Base-by-base conservation (phyloP, 352 stramenopile species). In the Peronospora belbahrii region DNA sequence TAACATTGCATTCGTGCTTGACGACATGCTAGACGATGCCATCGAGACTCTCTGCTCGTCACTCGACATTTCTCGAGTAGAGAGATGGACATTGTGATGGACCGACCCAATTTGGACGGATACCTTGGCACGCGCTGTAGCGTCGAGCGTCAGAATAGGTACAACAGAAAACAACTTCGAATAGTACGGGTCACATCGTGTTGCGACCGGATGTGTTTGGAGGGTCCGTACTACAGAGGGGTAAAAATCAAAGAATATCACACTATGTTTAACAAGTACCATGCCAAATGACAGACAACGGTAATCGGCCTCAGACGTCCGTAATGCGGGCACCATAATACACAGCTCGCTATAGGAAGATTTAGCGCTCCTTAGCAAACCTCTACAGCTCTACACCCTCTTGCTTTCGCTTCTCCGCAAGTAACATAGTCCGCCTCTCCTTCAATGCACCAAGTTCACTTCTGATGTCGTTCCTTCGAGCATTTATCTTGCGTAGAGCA, bases 381-480 rank as follows among this genome's bases (percentile, higher is more conserved):
- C 48, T 44, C 36, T 68, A 74, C 42, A 74, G 64, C 56, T 74
- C 64, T 11, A 74, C 64, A 31, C 76, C 76, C 36, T 90, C 79
- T 46, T 87, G 75, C 65, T 90, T 90, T 11, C 79, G 75, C 60
- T 90, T 88, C 40, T 90, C 75, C 1, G 76, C 76, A 32, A 80
- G 41, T 25, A 90, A 54, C 70, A 88, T 85, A 24, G 72, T 87
- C 35, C 79, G 82, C 28, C 82, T 80, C 44, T 88, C 78, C 42
- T 88, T 88, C 48, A 93, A 64, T 46, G 75, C 77, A 22, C 79
- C 81, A 47, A 90, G 61, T 53, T 93, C 82, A 55, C 73, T 88
- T 65, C 79, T 71, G 39, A 93, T 93, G 48, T 86, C 79, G 58
- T 88, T 93, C 61, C 78, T 61, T 60, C 78, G 56, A 17, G 74